Conservation (phyloP, 305 asterid species). For the Rubia tinctorum region DNA sequence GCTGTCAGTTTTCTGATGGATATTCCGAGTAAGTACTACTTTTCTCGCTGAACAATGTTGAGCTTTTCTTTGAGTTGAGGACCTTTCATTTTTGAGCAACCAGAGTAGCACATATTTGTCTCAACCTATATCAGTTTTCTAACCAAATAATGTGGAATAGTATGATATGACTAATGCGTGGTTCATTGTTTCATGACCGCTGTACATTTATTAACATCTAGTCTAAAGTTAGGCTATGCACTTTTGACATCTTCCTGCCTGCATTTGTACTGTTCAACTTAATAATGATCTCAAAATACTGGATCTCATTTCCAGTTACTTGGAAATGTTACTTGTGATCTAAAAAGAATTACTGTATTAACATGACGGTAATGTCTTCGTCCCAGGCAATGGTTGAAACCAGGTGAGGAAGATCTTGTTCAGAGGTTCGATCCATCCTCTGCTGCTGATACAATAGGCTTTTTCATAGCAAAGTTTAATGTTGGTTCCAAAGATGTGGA, state of each 20-base stretch:
- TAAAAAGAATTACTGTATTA: not conserved
- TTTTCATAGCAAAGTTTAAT: slow-evolving; percentile 87
- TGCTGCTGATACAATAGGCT: slow-evolving; percentile 79
- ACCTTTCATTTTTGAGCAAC: slow-evolving; percentile 5
- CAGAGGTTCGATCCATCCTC: slow-evolving; percentile 97
- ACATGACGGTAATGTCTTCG: not conserved
- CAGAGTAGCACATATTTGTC: not conserved
- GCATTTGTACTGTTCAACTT: not conserved
- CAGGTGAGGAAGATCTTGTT: slow-evolving; percentile 86
- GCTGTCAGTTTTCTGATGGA: slow-evolving; percentile 66
- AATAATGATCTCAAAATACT: not conserved
- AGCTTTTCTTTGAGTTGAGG: not conserved
- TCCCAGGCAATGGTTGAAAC: slow-evolving; percentile 86
- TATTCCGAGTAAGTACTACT: slow-evolving; percentile 65
- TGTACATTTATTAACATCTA: not conserved
- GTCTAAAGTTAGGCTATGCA: not conserved
- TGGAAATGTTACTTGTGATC: not conserved
- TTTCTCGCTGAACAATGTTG: slow-evolving; percentile 1
- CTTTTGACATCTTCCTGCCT: not conserved
- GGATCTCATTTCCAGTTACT: not conserved
- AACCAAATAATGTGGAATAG: not conserved
- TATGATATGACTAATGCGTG: not conserved
- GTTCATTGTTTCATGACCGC: not conserved
- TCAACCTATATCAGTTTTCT: not conserved
- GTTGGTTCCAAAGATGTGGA: slow-evolving; percentile 64